These are phyloP conservation scores for Alternaria sp. DNA, from an alignment of 2,329 filamentous ascomycete genomes.

Conservation along the genomic window DNA sequence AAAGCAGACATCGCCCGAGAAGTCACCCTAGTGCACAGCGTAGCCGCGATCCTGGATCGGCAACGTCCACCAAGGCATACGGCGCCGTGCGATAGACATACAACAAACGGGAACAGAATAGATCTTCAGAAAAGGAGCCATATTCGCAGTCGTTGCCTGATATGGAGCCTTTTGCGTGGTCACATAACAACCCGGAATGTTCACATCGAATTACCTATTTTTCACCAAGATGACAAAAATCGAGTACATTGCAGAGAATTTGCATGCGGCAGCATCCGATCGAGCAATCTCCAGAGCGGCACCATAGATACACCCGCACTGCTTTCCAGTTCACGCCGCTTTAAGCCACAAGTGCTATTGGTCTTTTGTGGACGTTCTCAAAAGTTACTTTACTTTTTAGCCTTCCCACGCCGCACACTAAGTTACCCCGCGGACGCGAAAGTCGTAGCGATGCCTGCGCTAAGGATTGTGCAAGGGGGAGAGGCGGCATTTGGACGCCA, in stretches of 20 bases:
- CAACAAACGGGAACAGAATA: constrained; percentile 4
- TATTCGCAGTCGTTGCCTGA: constrained; percentile 5
- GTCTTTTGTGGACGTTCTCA: background rate
- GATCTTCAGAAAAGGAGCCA: background rate
- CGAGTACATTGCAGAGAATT: constrained; percentile 7
- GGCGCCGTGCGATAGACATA: background rate
- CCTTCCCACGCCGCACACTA: constrained; percentile 12
- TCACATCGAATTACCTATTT: background rate
- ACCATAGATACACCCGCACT: background rate
- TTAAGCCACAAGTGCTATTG: constrained; percentile 5
- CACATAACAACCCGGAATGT: background rate
- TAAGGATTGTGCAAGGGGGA: constrained; percentile 8
- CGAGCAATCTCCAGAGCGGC: constrained; percentile 11
- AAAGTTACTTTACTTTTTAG: constrained; percentile 12
- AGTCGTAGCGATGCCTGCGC: constrained; percentile 3
- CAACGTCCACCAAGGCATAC: background rate
- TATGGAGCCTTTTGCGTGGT: background rate
- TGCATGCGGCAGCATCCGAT: constrained; percentile 17
- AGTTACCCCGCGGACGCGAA: constrained; percentile 11
- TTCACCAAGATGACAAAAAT: background rate
- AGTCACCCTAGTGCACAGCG: constrained; percentile 2
- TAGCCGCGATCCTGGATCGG: background rate
- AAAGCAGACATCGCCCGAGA: constrained; percentile 5
- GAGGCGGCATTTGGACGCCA: constrained; percentile 11
- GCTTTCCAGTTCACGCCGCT: constrained; percentile 6